Evolutionary conservation across 2,329 filamentous ascomycete species (phyloP).

Genomic region (Cryoendolithus antarcticus): DNA sequence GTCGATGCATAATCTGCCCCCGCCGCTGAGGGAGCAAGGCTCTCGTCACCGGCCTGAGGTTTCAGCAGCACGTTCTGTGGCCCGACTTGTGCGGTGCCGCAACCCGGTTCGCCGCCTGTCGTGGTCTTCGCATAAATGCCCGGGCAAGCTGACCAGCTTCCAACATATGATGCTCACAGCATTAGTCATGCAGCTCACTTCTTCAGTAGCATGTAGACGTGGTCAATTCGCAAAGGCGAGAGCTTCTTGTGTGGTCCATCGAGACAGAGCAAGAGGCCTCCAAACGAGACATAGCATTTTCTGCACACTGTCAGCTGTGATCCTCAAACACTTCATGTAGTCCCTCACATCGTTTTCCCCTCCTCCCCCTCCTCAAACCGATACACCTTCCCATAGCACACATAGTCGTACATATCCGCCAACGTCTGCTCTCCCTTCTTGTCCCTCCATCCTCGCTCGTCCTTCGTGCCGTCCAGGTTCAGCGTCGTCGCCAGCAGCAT

Average conservation of each 20-base stretch:
- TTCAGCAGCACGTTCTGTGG: too few species aligned
- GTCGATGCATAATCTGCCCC: too few species aligned
- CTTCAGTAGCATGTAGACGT: conserved; percentile 88
- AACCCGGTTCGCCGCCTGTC: too few species aligned
- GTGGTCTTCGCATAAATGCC: too few species aligned
- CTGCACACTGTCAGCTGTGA: conserved; percentile 33
- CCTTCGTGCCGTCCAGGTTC: conserved; percentile 66
- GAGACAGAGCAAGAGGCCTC: conserved; percentile 77
- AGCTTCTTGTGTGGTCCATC: conserved; percentile 95
- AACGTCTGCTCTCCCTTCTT: conserved; percentile 42
- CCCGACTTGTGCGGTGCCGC: too few species aligned
- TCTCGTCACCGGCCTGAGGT: too few species aligned
- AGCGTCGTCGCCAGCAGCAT: conserved; percentile 77
- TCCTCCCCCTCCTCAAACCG: conserved; percentile 68
- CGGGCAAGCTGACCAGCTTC: too few species aligned
- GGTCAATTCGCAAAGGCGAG: conserved; percentile 79
- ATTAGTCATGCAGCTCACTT: conserved; percentile 41
- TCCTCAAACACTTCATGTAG: too few species aligned
- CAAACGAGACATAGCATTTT: conserved; percentile 89
- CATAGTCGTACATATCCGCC: conserved; percentile 76
- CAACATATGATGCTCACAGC: too few species aligned
- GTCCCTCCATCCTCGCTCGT: conserved; percentile 57
- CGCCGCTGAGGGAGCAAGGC: too few species aligned
- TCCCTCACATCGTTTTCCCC: conserved; percentile 70
- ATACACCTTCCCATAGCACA: conserved; percentile 81